Evolutionary conservation across 495 filamentous ascomycete genomes (phyloP).

Genomic region (Geopyxis carbonaria): DNA sequence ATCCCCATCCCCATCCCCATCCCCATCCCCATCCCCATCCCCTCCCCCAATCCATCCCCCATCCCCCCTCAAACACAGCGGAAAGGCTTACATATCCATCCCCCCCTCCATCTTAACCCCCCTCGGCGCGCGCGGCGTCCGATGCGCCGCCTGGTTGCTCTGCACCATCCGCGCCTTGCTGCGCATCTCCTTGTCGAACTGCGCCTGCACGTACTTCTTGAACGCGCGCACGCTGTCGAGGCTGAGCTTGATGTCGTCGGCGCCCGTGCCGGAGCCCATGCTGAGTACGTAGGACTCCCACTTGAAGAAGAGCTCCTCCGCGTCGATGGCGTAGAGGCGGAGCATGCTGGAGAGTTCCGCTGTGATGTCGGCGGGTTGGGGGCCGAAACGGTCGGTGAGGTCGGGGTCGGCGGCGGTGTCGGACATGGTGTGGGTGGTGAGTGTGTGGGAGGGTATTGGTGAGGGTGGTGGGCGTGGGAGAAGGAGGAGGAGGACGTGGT

Average conservation of each 20-base stretch:
- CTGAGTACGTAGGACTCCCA: slow-evolving; percentile 96
- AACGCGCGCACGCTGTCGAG: slow-evolving; percentile 53
- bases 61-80: no score
- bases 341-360: slow-evolving; percentile 69
- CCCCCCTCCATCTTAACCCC: slow-evolving; percentile 1
- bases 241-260: slow-evolving; percentile 52
- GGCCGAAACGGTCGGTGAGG: slow-evolving; percentile 13
- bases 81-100: slow-evolving; percentile 12
- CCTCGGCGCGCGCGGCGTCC: slow-evolving; percentile 10
- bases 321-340: slow-evolving; percentile 54
- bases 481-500: no score
- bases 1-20: slow-evolving; percentile 1
- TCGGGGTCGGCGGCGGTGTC: no score
- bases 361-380: slow-evolving; percentile 43
- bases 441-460: no score
- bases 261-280: slow-evolving; percentile 54
- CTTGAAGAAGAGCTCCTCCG: slow-evolving; percentile 84
- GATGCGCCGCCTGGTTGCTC: no score
- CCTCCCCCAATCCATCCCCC: background rate
- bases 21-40: background rate
- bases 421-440: no score
- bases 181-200: slow-evolving; percentile 53
- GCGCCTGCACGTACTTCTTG: slow-evolving; percentile 73
- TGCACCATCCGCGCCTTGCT: slow-evolving; percentile 34
- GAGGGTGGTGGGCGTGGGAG: no score